These are phyloP conservation scores for Smallanthus sonchifolius DNA, from an alignment of 129 eudicot genomes.

Conservation along the genomic window DNA sequence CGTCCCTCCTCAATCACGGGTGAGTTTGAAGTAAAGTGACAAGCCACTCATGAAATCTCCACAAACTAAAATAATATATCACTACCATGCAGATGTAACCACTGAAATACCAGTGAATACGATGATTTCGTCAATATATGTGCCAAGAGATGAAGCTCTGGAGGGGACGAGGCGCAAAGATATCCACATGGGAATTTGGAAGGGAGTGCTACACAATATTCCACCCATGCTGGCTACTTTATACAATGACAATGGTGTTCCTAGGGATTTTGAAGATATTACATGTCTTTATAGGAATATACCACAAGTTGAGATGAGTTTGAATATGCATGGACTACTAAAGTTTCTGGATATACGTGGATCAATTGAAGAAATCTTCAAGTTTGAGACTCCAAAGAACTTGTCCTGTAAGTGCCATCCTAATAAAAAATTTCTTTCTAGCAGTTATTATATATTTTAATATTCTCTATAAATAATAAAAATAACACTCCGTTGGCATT, in stretches of 20 bases:
- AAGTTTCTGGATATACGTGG: slow-evolving; percentile 42
- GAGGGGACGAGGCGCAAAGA: slow-evolving; percentile 67
- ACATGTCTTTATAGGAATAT: slow-evolving; percentile 45
- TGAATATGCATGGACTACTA: not conserved
- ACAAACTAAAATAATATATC: no score
- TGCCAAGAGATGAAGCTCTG: slow-evolving; percentile 84
- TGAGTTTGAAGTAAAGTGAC: not conserved
- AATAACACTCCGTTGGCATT: not conserved
- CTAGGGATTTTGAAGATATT: slow-evolving; percentile 42
- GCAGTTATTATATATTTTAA: not conserved
- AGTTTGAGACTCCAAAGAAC: slow-evolving; percentile 62
- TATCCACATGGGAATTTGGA: slow-evolving; percentile 56
- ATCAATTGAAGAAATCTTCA: slow-evolving; percentile 56
- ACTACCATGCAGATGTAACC: no score
- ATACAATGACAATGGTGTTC: slow-evolving; percentile 48
- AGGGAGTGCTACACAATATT: slow-evolving; percentile 62
- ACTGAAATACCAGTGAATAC: slow-evolving; percentile 55
- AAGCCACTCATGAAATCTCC: no score
- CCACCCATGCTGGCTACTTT: slow-evolving; percentile 55
- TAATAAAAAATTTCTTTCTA: not conserved
- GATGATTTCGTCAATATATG: slow-evolving; percentile 48
- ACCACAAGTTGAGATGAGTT: slow-evolving; percentile 17
- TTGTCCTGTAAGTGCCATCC: slow-evolving; percentile 43
- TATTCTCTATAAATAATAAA: not conserved
- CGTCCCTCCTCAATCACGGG: slow-evolving; percentile 61